These are phyloP conservation scores for Selaginella tamariscina DNA, from an alignment of 75 land plant genomes.

Conservation along the genomic window DNA sequence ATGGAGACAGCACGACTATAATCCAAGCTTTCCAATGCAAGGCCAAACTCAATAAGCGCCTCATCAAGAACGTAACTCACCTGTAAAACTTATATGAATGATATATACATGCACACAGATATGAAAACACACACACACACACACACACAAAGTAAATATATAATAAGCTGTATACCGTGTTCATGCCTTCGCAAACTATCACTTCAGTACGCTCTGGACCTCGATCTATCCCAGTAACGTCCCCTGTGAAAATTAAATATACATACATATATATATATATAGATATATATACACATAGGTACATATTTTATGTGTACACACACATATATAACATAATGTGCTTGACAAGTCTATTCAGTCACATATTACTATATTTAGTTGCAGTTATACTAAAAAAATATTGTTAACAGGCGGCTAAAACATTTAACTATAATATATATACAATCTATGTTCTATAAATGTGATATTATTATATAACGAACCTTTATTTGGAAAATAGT, in stretches of 20 bases:
- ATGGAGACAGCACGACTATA: conserved; percentile 25
- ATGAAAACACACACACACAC: not conserved
- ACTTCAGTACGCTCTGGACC: conserved; percentile 31
- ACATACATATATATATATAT: not conserved
- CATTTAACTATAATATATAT: not conserved
- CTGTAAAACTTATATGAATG: conserved; percentile 14
- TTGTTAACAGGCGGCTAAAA: no score
- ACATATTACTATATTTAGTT: no score
- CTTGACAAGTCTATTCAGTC: no score
- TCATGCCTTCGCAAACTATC: conserved; percentile 26
- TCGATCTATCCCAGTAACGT: conserved; percentile 28
- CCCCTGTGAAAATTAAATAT: conserved; percentile 18
- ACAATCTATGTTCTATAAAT: conserved; percentile 4
- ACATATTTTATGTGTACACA: no score
- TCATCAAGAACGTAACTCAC: conserved; percentile 33
- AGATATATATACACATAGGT: no score
- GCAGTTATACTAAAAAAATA: no score
- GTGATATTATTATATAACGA: no score
- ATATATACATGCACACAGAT: not conserved
- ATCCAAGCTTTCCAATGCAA: conserved; percentile 23
- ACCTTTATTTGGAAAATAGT: conserved; percentile 35
- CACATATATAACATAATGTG: no score
- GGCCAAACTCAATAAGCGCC: conserved; percentile 31
- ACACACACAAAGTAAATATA: not conserved
- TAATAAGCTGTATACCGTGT: conserved; percentile 15